phyloP scores from a whole-genome alignment of 495 filamentous ascomycete genomes.

The Xanthoparmelia taractica region DNA sequence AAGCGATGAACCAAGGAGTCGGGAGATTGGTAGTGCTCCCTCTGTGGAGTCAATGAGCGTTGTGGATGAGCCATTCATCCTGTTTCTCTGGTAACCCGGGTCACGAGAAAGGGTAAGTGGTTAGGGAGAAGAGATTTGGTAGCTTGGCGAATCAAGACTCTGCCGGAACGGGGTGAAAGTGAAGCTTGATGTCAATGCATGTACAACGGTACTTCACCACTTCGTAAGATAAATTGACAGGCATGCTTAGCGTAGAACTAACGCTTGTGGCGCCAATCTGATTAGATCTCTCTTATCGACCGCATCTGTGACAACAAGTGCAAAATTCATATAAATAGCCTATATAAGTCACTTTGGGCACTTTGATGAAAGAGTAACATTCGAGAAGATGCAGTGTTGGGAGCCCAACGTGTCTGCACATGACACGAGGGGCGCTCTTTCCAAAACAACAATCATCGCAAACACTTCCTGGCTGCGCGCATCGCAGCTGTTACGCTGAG shows the following conservation, averaged over 20 bases:
- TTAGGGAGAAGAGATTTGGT: neutral
- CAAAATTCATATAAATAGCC: neutral
- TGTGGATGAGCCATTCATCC: constrained; percentile 25
- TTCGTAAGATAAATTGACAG: no score
- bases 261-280: constrained; percentile 4
- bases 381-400: neutral
- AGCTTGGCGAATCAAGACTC: neutral
- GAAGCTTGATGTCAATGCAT: neutral
- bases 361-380: neutral
- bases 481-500: neutral
- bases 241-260: constrained; percentile 1
- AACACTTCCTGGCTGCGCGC: neutral
- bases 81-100: neutral
- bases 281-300: neutral
- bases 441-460: neutral
- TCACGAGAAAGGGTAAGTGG: neutral
- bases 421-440: neutral
- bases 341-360: neutral
- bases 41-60: constrained; percentile 13
- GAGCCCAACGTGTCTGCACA: neutral
- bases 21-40: constrained; percentile 35
- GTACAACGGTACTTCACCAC: no score
- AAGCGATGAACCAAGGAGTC: constrained; percentile 42
- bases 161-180: neutral
- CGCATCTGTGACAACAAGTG: no score